A percentile compares a stretch with the other conserved stretches of the same genome.
phyloP scores from a whole-genome alignment of 164 flowering plant genomes.

The Liquidambar formosana region DNA sequence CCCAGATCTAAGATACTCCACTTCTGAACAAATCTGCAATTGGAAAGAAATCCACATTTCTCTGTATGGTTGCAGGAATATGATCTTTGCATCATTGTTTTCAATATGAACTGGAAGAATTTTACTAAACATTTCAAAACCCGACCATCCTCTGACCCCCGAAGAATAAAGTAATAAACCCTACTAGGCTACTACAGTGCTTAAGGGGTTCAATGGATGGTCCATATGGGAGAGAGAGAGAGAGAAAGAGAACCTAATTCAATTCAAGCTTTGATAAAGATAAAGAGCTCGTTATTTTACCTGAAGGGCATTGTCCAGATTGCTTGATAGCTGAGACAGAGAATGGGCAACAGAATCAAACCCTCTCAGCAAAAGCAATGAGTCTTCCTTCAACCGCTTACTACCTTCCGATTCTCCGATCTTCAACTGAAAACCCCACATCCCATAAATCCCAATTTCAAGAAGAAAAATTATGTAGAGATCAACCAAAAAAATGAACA shows the following conservation, averaged over 20 bases:
- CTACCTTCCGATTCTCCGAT: slow-evolving; percentile 30
- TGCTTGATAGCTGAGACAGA: slow-evolving; percentile 65
- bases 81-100: too few relatives aligned
- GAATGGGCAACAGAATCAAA: slow-evolving; percentile 77
- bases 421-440: slow-evolving; percentile 23
- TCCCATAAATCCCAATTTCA: slow-evolving; percentile 3
- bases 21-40: too few relatives aligned
- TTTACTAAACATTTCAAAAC: not conserved
- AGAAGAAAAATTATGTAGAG: not conserved
- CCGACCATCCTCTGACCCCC: too few relatives aligned
- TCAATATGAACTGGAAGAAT: not conserved
- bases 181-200: too few relatives aligned
- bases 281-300: slow-evolving; percentile 20
- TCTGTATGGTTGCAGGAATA: too few relatives aligned
- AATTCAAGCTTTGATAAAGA: not conserved
- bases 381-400: slow-evolving; percentile 61
- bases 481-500: not conserved
- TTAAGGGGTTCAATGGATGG: too few relatives aligned
- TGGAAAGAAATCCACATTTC: too few relatives aligned
- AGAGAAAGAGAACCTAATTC: too few relatives aligned
- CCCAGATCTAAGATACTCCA: not conserved
- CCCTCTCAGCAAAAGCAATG: slow-evolving; percentile 80
- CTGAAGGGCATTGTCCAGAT: slow-evolving; percentile 73
- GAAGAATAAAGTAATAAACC: too few relatives aligned
- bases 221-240: too few relatives aligned